Evolutionary conservation across 106 monocot genomes (phyloP).

Genomic region (Phalaenopsis aphrodite): DNA sequence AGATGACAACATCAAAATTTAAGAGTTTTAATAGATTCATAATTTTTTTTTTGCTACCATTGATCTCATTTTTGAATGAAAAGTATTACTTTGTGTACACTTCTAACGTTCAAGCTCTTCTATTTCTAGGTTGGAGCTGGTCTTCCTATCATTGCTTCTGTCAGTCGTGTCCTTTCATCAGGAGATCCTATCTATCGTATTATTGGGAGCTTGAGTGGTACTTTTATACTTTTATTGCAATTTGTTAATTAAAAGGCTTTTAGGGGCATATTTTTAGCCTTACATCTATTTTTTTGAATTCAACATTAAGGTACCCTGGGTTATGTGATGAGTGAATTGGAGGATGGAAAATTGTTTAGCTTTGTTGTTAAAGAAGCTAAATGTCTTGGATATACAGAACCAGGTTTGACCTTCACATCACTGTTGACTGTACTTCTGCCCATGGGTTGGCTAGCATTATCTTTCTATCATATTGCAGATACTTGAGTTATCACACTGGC

Average conservation of each 20-base stretch:
- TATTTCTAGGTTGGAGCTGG: constrained; percentile 88
- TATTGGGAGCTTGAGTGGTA: constrained; percentile 96
- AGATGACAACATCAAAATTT: not conserved
- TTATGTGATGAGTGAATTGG: constrained; percentile 98
- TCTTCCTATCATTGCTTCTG: constrained; percentile 90
- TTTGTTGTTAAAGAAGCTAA: constrained; percentile 84
- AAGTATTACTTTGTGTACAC: not conserved
- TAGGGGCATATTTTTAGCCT: not conserved
- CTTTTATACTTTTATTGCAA: not conserved
- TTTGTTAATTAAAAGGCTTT: not conserved
- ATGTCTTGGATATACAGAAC: constrained; percentile 87
- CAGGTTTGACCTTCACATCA: constrained; percentile 39
- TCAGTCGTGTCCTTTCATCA: constrained; percentile 70
- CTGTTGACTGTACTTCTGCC: not conserved
- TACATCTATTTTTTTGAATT: not conserved
- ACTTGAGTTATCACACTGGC: not conserved
- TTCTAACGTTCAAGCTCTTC: not conserved
- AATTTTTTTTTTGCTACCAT: not conserved
- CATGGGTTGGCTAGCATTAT: not conserved
- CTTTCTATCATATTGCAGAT: not conserved
- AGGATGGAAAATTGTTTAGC: constrained; percentile 79
- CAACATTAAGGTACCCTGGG: constrained; percentile 72
- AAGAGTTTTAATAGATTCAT: not conserved
- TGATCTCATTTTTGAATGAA: not conserved
- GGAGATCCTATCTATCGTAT: constrained; percentile 80